Percentiles rank a stretch among this genome's conserved stretches.
phyloP scores from a whole-genome alignment of 2,329 filamentous ascomycete species.

The Aspergillus pseudonomiae region DNA sequence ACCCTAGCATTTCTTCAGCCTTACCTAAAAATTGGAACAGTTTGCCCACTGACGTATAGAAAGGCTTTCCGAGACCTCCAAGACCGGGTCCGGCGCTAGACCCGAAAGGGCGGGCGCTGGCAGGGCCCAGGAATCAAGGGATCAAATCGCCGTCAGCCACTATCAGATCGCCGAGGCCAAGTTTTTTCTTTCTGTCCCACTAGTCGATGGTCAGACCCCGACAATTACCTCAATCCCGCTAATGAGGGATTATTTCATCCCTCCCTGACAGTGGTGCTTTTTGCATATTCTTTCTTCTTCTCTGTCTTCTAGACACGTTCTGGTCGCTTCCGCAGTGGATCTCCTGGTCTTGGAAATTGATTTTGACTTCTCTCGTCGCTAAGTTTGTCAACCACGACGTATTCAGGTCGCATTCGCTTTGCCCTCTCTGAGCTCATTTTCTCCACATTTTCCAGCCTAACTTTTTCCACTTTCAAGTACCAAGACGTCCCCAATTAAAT shows the following conservation, averaged over 20 bases:
- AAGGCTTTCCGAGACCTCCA: neutral
- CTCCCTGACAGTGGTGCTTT: neutral
- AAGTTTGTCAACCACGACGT: neutral
- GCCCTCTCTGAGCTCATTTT: neutral
- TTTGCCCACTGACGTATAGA: neutral
- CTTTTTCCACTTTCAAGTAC: neutral
- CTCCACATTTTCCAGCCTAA: slow-evolving; percentile 5
- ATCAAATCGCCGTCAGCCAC: neutral
- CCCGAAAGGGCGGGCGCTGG: neutral
- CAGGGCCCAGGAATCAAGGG: neutral
- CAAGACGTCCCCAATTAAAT: neutral
- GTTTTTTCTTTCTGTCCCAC: slow-evolving; percentile 1
- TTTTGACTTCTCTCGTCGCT: neutral
- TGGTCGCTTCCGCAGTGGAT: slow-evolving; percentile 5
- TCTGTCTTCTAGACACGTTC: neutral
- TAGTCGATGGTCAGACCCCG: neutral
- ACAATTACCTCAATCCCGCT: slow-evolving; percentile 4
- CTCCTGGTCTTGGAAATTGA: neutral
- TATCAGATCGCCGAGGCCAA: slow-evolving; percentile 6
- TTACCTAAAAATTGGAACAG: neutral
- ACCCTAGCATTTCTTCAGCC: neutral
- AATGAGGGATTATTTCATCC: slow-evolving; percentile 7
- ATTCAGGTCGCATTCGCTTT: neutral
- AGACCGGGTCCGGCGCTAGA: neutral
- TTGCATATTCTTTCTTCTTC: neutral